phyloP scores from a whole-genome alignment of 2,329 filamentous ascomycete species.

The Colletotrichum limetticola region DNA sequence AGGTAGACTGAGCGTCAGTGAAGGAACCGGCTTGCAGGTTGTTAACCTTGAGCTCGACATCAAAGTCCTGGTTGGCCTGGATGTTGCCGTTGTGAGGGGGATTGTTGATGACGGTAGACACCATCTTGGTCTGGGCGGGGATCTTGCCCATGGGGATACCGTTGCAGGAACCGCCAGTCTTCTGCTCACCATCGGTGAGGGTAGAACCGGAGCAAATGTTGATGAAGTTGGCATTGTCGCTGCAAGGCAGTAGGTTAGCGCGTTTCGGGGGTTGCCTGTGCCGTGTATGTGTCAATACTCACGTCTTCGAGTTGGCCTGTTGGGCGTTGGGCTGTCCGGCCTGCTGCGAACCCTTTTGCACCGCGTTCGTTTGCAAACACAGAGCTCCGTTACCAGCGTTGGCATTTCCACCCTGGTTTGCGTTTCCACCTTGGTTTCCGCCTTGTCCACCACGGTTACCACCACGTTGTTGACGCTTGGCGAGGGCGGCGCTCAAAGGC shows the following conservation, averaged over 20 bases:
- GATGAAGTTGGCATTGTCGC: slow-evolving; percentile 70
- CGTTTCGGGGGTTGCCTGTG: not conserved
- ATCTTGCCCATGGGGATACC: slow-evolving; percentile 72
- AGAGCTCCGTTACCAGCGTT: slow-evolving; percentile 30
- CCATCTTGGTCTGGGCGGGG: slow-evolving; percentile 64
- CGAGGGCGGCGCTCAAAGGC: slow-evolving; percentile 50
- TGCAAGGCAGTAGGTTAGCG: slow-evolving; percentile 40
- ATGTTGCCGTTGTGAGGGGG: slow-evolving; percentile 64
- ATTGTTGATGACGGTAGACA: slow-evolving; percentile 64
- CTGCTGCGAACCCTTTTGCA: slow-evolving; percentile 61
- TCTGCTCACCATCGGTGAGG: slow-evolving; percentile 70
- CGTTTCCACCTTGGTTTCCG: slow-evolving; percentile 37
- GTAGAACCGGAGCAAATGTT: slow-evolving; percentile 67
- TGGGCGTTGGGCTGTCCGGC: slow-evolving; percentile 59
- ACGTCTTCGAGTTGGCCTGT: slow-evolving; percentile 65
- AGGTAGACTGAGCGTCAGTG: slow-evolving; percentile 68
- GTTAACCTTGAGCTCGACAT: slow-evolving; percentile 61
- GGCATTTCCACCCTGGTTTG: slow-evolving; percentile 34
- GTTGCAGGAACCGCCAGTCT: slow-evolving; percentile 70
- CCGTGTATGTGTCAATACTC: slow-evolving; percentile 39
- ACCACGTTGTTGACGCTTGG: slow-evolving; percentile 51
- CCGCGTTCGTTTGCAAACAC: slow-evolving; percentile 41
- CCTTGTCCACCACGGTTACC: slow-evolving; percentile 35
- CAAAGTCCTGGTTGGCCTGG: slow-evolving; percentile 59
- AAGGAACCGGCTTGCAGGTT: slow-evolving; percentile 69